Base-by-base conservation (phyloP, 768 basidiomycete species). In the Termitomyces eurrhizus region DNA sequence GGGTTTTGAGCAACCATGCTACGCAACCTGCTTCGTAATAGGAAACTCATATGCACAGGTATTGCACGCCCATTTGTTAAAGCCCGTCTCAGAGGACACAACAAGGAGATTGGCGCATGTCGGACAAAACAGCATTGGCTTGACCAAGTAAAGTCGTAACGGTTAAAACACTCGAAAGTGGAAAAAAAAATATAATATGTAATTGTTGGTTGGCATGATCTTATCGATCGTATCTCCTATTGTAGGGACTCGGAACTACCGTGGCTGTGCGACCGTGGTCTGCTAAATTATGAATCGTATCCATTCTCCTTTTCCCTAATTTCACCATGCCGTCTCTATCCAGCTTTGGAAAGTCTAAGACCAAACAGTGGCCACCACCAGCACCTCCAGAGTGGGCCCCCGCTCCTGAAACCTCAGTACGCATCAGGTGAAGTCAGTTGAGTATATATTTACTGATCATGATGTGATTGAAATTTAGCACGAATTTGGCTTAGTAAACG, bases 1-100 rank as follows among this genome's bases (percentile, higher is more conserved):
- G 21, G 54, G 46, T 18, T 33, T 11, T 24, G 35, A 42, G n/a
- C 12, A 55, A 51, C 24, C 29, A 13, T 14, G 51, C 7, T 32
- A 50, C 29, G 11, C 56, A 32, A 65, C 92, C 76, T 92, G 91
- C 69, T 93, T 90, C 3, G 85, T 83, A 66, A 96, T 93, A 0
- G 92, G 91, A 70, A 95, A 98, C 68, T 98, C 93, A 70, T 98
- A 99, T 3, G 97, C 88, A 70, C 97, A 98, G 1, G 90, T 87
- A 66, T 92, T 91, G 70, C 95, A 98, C 0, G 88, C 88, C 90
- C 93, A 96, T 78, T 93, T 94, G 76, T 96, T 91, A 71, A 86
- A 87, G 1, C 90, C 88, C 0, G 87, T 87, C 62, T 90, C 89
- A 7, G 83, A 78, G 5, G 88, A 90, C 52, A 93, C 87, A 49